phyloP scores from a whole-genome alignment of 2,329 filamentous ascomycete species.

The Aspergillus luchuensis region DNA sequence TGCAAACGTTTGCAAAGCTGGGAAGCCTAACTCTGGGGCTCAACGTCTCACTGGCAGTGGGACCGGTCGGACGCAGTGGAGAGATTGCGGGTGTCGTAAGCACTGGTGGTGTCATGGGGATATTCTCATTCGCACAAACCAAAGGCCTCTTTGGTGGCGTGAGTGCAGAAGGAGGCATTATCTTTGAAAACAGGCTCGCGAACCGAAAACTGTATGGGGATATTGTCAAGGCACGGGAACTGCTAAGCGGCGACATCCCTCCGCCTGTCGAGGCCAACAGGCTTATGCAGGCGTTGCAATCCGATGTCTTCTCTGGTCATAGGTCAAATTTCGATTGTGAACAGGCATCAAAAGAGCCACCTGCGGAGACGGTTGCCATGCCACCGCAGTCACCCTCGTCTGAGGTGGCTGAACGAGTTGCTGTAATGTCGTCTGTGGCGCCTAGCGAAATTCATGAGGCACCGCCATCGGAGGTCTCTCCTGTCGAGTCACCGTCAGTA shows the following conservation, averaged over 20 bases:
- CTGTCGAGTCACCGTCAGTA: background rate
- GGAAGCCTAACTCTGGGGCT: slow-evolving; percentile 87
- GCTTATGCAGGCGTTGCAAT: slow-evolving; percentile 81
- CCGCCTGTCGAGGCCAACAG: slow-evolving; percentile 78
- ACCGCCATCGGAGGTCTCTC: background rate
- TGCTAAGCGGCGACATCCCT: slow-evolving; percentile 74
- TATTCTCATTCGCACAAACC: slow-evolving; percentile 96
- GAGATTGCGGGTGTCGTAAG: slow-evolving; percentile 90
- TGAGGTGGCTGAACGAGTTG: background rate
- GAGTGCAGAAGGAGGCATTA: slow-evolving; percentile 81
- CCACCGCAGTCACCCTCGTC: background rate
- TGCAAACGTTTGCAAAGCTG: slow-evolving; percentile 85
- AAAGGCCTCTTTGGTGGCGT: slow-evolving; percentile 94
- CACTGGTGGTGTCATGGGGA: slow-evolving; percentile 77
- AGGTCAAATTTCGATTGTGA: background rate
- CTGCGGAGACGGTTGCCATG: background rate
- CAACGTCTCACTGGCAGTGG: slow-evolving; percentile 90
- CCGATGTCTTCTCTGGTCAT: slow-evolving; percentile 46
- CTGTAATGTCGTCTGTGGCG: background rate
- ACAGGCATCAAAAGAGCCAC: background rate
- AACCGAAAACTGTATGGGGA: slow-evolving; percentile 92
- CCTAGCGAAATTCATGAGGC: background rate
- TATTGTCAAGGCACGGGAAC: slow-evolving; percentile 74
- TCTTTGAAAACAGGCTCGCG: slow-evolving; percentile 88
- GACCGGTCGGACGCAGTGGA: slow-evolving; percentile 89